A percentile compares a stretch with the other conserved stretches of the same genome.
Evolutionary conservation across 495 filamentous ascomycete genomes (phyloP).

Genomic region (Massariosphaeria phaeospora): DNA sequence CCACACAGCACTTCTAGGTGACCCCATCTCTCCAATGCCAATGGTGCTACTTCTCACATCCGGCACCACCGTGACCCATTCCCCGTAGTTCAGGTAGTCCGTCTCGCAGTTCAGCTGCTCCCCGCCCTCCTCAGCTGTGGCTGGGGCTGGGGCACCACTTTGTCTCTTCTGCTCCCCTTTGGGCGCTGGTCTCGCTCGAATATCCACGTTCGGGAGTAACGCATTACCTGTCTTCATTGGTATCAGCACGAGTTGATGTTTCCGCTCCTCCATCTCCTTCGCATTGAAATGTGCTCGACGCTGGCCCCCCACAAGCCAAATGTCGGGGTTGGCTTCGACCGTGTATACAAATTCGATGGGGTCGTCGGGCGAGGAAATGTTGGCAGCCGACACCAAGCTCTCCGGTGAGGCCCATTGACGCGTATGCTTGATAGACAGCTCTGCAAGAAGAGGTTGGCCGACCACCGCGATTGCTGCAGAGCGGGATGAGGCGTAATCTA

Average conservation of each 20-base stretch:
- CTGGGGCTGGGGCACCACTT: conserved; percentile 18
- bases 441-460: conserved; percentile 66
- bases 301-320: conserved; percentile 80
- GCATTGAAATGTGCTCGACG: conserved; percentile 71
- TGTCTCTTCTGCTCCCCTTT: conserved; percentile 35
- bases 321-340: conserved; percentile 65
- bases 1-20: conserved; percentile 12
- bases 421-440: conserved; percentile 70
- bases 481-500: conserved; percentile 29
- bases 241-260: conserved; percentile 63
- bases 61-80: conserved; percentile 70
- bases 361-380: conserved; percentile 35
- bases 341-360: conserved; percentile 80
- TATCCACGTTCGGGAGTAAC: conserved; percentile 71
- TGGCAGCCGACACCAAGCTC: conserved; percentile 29
- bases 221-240: conserved; percentile 73
- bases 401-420: conserved; percentile 62
- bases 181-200: conserved; percentile 47
- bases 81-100: conserved; percentile 69
- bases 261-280: conserved; percentile 46
- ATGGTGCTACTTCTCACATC: conserved; percentile 71
- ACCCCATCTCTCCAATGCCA: conserved; percentile 29
- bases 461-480: conserved; percentile 48
- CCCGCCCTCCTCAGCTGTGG: conserved; percentile 24
- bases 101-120: conserved; percentile 61